phyloP scores from a whole-genome alignment of 2,329 filamentous ascomycete species.

The Phaeomoniella chlamydospora region DNA sequence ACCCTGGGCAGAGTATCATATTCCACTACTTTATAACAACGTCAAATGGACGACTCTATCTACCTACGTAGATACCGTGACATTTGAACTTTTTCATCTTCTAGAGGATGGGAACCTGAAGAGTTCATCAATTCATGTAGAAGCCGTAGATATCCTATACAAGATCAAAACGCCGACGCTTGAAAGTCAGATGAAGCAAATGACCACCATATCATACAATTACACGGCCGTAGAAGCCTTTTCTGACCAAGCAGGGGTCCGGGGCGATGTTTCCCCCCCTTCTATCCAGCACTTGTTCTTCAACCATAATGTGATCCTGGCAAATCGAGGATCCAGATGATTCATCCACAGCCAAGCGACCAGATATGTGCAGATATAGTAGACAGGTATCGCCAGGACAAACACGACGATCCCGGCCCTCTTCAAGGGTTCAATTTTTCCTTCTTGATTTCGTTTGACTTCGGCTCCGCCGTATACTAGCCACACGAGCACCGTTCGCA shows the following conservation, averaged over 20 bases:
- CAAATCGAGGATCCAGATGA: not conserved
- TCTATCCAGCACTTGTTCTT: not conserved
- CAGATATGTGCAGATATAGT: not conserved
- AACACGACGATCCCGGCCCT: not conserved
- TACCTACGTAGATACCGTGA: too few species aligned
- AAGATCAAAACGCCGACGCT: too few species aligned
- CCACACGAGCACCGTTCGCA: constrained; percentile 13
- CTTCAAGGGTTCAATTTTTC: not conserved
- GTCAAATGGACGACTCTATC: too few species aligned
- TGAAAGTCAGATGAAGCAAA: too few species aligned
- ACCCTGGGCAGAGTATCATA: too few species aligned
- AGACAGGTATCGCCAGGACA: not conserved
- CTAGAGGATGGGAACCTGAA: too few species aligned
- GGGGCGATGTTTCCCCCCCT: not conserved
- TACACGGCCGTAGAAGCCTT: not conserved
- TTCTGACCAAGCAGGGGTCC: not conserved
- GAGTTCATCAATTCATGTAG: too few species aligned
- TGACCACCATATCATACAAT: too few species aligned
- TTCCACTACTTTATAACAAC: too few species aligned
- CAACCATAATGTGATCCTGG: not conserved
- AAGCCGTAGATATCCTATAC: not conserved
- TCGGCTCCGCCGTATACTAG: constrained; percentile 10
- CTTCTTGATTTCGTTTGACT: not conserved
- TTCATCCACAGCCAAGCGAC: not conserved
- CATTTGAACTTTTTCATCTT: too few species aligned